Base-by-base conservation (phyloP, 371 early-diverging fungal species). In the Syncephalastrum contaminatum region DNA sequence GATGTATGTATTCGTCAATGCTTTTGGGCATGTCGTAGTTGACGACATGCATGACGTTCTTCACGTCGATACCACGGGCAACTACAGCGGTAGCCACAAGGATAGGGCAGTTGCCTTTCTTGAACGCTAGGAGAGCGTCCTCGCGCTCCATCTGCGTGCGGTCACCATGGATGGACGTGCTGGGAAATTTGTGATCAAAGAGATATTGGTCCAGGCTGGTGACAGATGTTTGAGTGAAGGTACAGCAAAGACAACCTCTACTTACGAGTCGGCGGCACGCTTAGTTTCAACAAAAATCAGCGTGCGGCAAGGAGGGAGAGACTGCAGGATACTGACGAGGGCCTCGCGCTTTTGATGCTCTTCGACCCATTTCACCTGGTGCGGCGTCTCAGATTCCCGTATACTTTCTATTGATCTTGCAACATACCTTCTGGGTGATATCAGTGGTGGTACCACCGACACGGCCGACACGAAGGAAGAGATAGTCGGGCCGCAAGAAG, bases 81-180 rank as follows among this genome's bases (percentile, higher is more conserved):
- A 92, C 96, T 5, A 97, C 93, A 40, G 94, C 93, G 3, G 97
- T 97, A 22, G 94, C 95, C 36, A 96, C 89, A 40, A 98, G 62
- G 48, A 95, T 86, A 4, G 91, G 91, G 44, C 87, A 85, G 21
- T 73, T 73, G 21, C 88, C 91, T 14, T 63, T 66, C 64, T 84
- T 87, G 85, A 95, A 98, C 16, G 84, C 81, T n/a, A 66, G 48
- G 7, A 94, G 69, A 0, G 90, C 89, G 49, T 72, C 73, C 67
- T 94, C 95, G 40, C 98, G 85, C 66, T 92, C 92, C 39, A 77
- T 63, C 63, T 94, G 93, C 0, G 80, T 78, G 48, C 88, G 76
- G 54, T 89, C 91, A 39, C 90, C 90, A 54, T 91, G 90, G 54
- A 91, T 88, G 5, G 87, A 82, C 15, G 84, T 82, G 4, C 79